phyloP scores from a whole-genome alignment of 2,329 filamentous ascomycete genomes.

The Proliferodiscus dingleyae region DNA sequence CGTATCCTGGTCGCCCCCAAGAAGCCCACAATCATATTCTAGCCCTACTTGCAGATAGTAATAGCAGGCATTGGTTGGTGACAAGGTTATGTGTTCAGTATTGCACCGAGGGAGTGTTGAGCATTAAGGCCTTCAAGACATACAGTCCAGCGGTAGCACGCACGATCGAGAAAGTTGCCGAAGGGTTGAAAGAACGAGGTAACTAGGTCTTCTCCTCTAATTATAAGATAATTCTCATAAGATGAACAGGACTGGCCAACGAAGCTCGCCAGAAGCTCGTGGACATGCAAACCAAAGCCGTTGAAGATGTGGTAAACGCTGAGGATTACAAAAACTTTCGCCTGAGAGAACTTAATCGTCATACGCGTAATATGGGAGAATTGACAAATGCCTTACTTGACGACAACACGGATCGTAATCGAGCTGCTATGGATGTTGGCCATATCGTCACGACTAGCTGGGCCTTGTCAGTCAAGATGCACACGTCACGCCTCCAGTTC shows the following conservation, averaged over 20 bases:
- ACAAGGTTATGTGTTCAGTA: slow-evolving; percentile 36
- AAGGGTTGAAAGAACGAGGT: slow-evolving; percentile 26
- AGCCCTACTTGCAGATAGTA: slow-evolving; percentile 31
- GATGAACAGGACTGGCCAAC: not conserved
- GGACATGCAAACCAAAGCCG: slow-evolving; percentile 33
- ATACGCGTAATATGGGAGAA: slow-evolving; percentile 34
- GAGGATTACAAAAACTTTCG: slow-evolving; percentile 30
- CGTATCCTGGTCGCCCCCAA: slow-evolving; percentile 25
- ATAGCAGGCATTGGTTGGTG: slow-evolving; percentile 34
- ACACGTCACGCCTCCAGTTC: slow-evolving; percentile 37
- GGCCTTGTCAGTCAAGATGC: slow-evolving; percentile 40
- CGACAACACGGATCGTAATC: slow-evolving; percentile 29
- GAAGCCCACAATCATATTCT: slow-evolving; percentile 32
- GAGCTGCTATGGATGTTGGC: slow-evolving; percentile 38
- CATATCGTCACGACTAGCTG: slow-evolving; percentile 20
- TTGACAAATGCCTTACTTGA: slow-evolving; percentile 42
- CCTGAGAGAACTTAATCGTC: slow-evolving; percentile 11
- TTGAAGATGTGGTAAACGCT: slow-evolving; percentile 36
- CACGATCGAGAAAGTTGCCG: slow-evolving; percentile 20
- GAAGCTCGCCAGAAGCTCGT: slow-evolving; percentile 32
- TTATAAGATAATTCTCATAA: not conserved
- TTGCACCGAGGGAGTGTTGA: slow-evolving; percentile 33
- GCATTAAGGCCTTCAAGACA: slow-evolving; percentile 32
- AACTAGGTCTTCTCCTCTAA: slow-evolving; percentile 7
- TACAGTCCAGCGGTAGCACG: slow-evolving; percentile 26